phyloP scores from a whole-genome alignment of 805 yeast species.

The Wickerhamiella kazuoi region DNA sequence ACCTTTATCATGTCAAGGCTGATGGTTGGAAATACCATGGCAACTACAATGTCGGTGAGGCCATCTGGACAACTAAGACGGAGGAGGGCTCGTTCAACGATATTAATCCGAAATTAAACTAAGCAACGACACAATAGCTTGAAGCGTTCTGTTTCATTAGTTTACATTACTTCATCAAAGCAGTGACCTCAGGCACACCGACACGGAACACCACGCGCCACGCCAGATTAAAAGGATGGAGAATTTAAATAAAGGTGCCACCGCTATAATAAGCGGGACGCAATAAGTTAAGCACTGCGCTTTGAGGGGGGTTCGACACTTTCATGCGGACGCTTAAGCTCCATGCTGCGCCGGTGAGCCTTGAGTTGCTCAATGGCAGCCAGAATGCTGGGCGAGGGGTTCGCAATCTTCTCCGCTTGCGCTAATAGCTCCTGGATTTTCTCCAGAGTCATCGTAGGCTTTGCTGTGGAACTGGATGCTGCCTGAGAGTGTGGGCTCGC shows the following conservation, averaged over 20 bases:
- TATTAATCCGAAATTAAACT: conserved; percentile 22
- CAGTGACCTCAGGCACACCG: too few relatives aligned
- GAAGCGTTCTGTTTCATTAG: too few relatives aligned
- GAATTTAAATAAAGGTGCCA: too few relatives aligned
- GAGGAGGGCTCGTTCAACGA: conserved; percentile 79
- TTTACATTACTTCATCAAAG: too few relatives aligned
- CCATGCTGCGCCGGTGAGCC: conserved; percentile 17
- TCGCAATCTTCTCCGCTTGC: conserved; percentile 22
- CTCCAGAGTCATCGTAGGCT: conserved; percentile 15
- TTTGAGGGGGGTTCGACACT: background rate
- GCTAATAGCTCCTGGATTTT: conserved; percentile 21
- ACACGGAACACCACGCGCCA: too few relatives aligned
- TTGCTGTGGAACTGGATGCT: conserved; percentile 6
- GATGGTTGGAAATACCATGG: conserved; percentile 94
- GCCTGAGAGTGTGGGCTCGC: background rate
- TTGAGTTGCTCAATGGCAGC: conserved; percentile 22
- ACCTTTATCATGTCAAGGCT: conserved; percentile 83
- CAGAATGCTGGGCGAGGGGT: conserved; percentile 20
- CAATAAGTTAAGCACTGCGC: background rate
- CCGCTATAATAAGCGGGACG: too few relatives aligned
- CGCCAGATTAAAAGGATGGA: too few relatives aligned
- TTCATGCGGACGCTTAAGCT: conserved; percentile 10
- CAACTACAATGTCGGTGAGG: conserved; percentile 76
- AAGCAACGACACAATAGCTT: too few relatives aligned
- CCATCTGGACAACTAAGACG: conserved; percentile 83